Evolutionary conservation across 2,329 filamentous ascomycete species (phyloP).

Genomic region (Xenosphaeropsis pyriputrescens): DNA sequence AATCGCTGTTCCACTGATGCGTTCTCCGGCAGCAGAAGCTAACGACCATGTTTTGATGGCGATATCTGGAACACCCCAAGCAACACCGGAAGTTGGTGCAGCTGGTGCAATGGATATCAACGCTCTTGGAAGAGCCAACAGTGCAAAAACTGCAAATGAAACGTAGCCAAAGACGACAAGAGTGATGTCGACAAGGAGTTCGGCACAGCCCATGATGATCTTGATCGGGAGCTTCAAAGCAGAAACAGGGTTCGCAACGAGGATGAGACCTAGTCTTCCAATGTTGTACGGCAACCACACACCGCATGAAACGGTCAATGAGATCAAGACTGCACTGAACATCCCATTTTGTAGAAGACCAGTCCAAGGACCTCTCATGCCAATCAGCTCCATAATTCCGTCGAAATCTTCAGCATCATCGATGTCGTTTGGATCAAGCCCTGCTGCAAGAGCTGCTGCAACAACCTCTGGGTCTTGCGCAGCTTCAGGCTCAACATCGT

Average conservation of each 20-base stretch:
- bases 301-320: conserved; percentile 70
- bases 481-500: conserved; percentile 8
- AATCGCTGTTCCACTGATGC: conserved; percentile 33
- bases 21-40: conserved; percentile 12
- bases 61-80: not conserved
- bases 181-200: conserved; percentile 61
- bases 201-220: conserved; percentile 58
- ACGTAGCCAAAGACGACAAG: conserved; percentile 48
- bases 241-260: conserved; percentile 64
- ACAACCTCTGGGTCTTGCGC: conserved; percentile 40
- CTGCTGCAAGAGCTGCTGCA: conserved; percentile 50
- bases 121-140: conserved; percentile 6
- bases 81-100: conserved; percentile 1
- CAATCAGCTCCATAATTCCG: conserved; percentile 88
- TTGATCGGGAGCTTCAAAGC: conserved; percentile 56
- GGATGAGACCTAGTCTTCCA: conserved; percentile 69
- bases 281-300: conserved; percentile 88
- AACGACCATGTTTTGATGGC: conserved; percentile 8
- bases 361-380: conserved; percentile 84
- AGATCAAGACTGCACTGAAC: conserved; percentile 84
- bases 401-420: conserved; percentile 89
- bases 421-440: conserved; percentile 58
- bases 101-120: conserved; percentile 5
- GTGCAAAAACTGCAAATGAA: conserved; percentile 25
- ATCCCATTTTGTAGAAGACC: conserved; percentile 89